Evolutionary conservation across 2,329 filamentous ascomycete species (phyloP), one percentile per base, ranked within the genome.

Genomic region (Alternaria incomplexa): DNA sequence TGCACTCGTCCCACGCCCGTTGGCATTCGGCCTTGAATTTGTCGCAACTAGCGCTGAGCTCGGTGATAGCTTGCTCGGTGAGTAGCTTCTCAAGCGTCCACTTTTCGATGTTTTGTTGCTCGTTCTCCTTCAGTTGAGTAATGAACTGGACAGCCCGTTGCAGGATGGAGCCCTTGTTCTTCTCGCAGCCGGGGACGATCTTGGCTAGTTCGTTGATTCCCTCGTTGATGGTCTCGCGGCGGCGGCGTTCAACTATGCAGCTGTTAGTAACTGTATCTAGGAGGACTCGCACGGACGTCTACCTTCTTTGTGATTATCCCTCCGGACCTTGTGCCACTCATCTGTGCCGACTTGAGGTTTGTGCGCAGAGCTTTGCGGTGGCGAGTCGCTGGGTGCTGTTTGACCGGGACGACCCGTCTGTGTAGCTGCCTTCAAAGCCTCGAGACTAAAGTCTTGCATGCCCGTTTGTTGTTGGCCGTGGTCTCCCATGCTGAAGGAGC

Each of bases 291-390:
- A 48, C 1, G 10, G 7, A 28, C 28, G 15, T 87, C 76, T 82
- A 96, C 95, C 96, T 86, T 98, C 95, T 87, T 99, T 99, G 83
- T 99, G 96, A 69, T 98, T 99, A 75, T 98, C 95, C 78, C 97
- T 96, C 65, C 96, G 89, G 73, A 97, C 90, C 80, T 97, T 97
- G 80, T 99, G 96, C 96, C 96, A 99, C 81, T 98, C 95, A 57
- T 97, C 93, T 2, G 93, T 96, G 3, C 96, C 96, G n/a, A 98
- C 96, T 7, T 90, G 88, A 8, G 94, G 94, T 81, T 97, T 98
- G 48, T 76, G 77, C 25, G 74, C 64, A 15, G 69, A 63, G 43
- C 70, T 73, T 50, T 73, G 73, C 15, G 79, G 77, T 11, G 79
- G 75, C 26, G 77, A 79, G 46, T 79, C 79, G 68, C 76, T 79